phyloP scores from a whole-genome alignment of 2,329 filamentous ascomycete genomes.

The Sphaceloma murrayae region DNA sequence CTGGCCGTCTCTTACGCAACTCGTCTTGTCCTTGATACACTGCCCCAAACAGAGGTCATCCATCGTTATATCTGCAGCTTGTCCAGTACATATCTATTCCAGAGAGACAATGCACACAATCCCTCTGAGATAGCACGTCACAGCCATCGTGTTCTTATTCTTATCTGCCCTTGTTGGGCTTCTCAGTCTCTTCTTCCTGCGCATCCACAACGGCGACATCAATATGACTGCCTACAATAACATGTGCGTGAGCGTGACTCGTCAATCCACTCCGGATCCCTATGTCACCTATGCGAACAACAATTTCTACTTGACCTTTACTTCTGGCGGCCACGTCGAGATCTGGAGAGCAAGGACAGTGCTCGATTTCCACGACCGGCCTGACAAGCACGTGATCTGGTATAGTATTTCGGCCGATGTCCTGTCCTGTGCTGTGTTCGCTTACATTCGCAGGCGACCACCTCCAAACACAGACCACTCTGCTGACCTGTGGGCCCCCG shows the following conservation, averaged over 20 bases:
- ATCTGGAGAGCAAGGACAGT: constrained; percentile 36
- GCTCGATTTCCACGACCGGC: constrained; percentile 32
- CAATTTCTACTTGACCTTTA: constrained; percentile 40
- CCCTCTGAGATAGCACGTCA: not conserved
- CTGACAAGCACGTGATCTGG: constrained; percentile 34
- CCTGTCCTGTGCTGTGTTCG: too few species aligned
- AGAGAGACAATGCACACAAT: too few species aligned
- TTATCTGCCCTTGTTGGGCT: constrained; percentile 11
- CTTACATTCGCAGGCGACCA: constrained; percentile 28
- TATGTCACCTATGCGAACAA: constrained; percentile 36
- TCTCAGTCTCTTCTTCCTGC: constrained; percentile 1
- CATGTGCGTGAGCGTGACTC: constrained; percentile 35
- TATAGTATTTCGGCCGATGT: too few species aligned
- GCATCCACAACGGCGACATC: not conserved
- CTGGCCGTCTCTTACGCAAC: not conserved
- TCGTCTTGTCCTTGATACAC: not conserved
- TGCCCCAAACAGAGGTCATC: too few species aligned
- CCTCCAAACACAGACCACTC: constrained; percentile 35
- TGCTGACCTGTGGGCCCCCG: constrained; percentile 46
- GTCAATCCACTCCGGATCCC: constrained; percentile 35
- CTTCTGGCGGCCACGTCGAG: constrained; percentile 36
- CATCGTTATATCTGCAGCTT: too few species aligned
- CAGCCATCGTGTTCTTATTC: constrained; percentile 3
- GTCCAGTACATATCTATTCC: too few species aligned
- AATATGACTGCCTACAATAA: constrained; percentile 25